Evolutionary conservation across 352 stramenopile species (phyloP).

Genomic region (Phytophthora pini): DNA sequence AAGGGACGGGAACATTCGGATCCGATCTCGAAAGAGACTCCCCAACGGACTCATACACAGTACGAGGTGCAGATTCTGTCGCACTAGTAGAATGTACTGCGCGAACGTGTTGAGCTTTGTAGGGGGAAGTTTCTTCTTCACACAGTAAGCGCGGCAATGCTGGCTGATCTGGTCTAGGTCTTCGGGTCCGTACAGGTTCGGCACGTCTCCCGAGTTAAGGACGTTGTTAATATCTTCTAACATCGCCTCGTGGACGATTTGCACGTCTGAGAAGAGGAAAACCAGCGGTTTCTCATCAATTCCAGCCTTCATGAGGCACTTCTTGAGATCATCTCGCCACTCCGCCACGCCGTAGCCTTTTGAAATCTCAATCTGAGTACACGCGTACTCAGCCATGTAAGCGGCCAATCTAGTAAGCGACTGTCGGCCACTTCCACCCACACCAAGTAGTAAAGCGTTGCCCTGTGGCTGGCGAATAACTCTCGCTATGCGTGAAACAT

Average conservation of each 20-base stretch:
- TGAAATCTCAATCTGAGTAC: slow-evolving; percentile 95
- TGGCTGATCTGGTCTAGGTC: slow-evolving; percentile 94
- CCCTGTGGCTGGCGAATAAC: slow-evolving; percentile 88
- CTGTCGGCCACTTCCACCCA: slow-evolving; percentile 93
- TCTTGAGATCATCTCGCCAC: slow-evolving; percentile 95
- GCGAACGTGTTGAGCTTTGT: slow-evolving; percentile 96
- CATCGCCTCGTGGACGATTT: slow-evolving; percentile 96
- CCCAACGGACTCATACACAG: slow-evolving; percentile 94
- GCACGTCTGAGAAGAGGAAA: slow-evolving; percentile 95
- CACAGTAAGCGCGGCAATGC: slow-evolving; percentile 90
- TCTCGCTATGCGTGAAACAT: slow-evolving; percentile 84
- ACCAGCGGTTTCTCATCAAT: slow-evolving; percentile 94
- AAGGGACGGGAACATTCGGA: slow-evolving; percentile 91
- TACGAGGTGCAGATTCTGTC: slow-evolving; percentile 93
- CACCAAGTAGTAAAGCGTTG: slow-evolving; percentile 93
- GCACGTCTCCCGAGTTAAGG: slow-evolving; percentile 95
- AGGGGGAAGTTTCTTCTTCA: slow-evolving; percentile 89
- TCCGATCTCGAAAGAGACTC: slow-evolving; percentile 91
- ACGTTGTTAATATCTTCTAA: slow-evolving; percentile 97
- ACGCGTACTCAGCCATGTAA: slow-evolving; percentile 93
- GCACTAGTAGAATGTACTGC: slow-evolving; percentile 93
- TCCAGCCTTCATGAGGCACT: slow-evolving; percentile 91
- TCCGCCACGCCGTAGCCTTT: slow-evolving; percentile 94
- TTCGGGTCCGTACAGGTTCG: slow-evolving; percentile 93
- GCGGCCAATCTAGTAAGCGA: slow-evolving; percentile 90